Percentiles rank a stretch among this genome's conserved stretches.
Evolutionary conservation across 345 rosid species (phyloP).

Genomic region (Cardamine resedifolia): DNA sequence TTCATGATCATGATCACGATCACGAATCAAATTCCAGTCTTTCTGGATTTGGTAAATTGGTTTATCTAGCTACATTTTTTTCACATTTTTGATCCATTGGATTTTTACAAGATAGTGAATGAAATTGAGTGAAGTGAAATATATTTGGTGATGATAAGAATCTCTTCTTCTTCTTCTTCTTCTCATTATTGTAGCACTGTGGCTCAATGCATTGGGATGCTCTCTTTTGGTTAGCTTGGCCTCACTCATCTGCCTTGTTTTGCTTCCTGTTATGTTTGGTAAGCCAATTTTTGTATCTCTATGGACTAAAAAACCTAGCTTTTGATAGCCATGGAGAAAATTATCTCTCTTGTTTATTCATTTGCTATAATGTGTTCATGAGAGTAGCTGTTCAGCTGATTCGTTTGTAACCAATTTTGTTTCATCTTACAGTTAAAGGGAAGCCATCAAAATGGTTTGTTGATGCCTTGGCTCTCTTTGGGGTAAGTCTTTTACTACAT

Average conservation of each 20-base stretch:
- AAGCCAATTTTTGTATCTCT: constrained; percentile 14
- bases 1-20: constrained; percentile 40
- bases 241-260: constrained; percentile 78
- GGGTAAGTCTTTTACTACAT: constrained; percentile 54
- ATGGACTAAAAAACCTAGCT: not conserved
- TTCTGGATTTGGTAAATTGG: constrained; percentile 55
- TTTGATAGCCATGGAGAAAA: not conserved
- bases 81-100: not conserved
- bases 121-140: too few species aligned
- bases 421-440: constrained; percentile 69
- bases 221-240: constrained; percentile 98
- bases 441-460: constrained; percentile 87
- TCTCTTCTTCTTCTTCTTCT: too few species aligned
- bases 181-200: constrained; percentile 59
- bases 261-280: constrained; percentile 88
- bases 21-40: constrained; percentile 44
- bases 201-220: constrained; percentile 91
- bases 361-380: not conserved
- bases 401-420: constrained; percentile 9
- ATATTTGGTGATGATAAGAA: not conserved
- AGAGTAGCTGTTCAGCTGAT: not conserved
- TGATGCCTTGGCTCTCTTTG: constrained; percentile 90
- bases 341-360: not conserved
- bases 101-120: not conserved
- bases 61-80: not conserved